Conservation (phyloP, 2,329 filamentous ascomycete genomes). For the Cladosporium austrohemisphaericum region DNA sequence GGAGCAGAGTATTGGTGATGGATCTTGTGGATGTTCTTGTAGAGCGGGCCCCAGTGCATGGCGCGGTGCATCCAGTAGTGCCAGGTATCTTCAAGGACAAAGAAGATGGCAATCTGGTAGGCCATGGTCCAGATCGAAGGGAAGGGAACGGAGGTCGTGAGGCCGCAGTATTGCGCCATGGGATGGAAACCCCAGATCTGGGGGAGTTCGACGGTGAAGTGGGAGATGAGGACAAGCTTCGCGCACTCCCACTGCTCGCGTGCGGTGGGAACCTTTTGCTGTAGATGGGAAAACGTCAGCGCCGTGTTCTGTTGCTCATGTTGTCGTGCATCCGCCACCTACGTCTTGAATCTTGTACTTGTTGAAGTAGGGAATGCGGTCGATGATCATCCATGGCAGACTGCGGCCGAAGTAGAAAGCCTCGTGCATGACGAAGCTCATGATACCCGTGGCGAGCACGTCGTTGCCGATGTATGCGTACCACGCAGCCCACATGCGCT, state of each 20-base stretch:
- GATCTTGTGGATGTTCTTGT: constrained; percentile 97
- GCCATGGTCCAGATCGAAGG: constrained; percentile 81
- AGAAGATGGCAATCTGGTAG: constrained; percentile 88
- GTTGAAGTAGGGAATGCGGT: constrained; percentile 79
- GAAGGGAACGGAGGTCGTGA: constrained; percentile 85
- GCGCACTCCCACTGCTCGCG: constrained; percentile 95
- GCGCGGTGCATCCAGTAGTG: constrained; percentile 95
- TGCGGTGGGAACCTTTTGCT: constrained; percentile 83
- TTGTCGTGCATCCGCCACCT: constrained; percentile 35
- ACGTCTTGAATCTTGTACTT: constrained; percentile 93
- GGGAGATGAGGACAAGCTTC: constrained; percentile 83
- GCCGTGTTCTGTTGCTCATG: not conserved
- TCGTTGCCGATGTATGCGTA: constrained; percentile 99
- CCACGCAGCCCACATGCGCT: constrained; percentile 92
- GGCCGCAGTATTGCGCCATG: constrained; percentile 85
- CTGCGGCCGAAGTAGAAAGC: constrained; percentile 87
- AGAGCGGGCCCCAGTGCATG: constrained; percentile 91
- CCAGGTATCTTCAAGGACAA: constrained; percentile 94
- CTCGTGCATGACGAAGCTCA: constrained; percentile 97
- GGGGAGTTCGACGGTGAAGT: constrained; percentile 96
- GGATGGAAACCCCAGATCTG: constrained; percentile 99
- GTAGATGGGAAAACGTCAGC: constrained; percentile 17
- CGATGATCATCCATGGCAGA: constrained; percentile 89
- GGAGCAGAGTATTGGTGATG: constrained; percentile 98
- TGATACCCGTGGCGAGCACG: constrained; percentile 89